Percentiles rank a stretch among this genome's conserved stretches.
Conservation (phyloP, 2,329 filamentous ascomycete species). For the Colletotrichum falcatum region DNA sequence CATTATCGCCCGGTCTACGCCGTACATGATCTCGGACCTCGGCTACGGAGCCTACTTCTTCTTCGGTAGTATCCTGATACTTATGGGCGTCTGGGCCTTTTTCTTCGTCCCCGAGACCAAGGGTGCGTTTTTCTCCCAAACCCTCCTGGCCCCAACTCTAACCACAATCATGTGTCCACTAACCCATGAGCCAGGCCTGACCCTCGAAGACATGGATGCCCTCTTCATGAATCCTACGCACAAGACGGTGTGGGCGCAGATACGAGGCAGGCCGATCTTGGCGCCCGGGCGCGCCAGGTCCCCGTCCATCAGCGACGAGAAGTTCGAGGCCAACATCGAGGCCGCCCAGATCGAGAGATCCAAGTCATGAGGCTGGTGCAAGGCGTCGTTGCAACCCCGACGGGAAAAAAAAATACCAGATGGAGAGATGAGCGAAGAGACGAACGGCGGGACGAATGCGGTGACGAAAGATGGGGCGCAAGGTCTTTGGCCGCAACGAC, state of each 20-base stretch:
- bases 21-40: constrained; percentile 56
- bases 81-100: constrained; percentile 59
- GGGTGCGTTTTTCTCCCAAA: constrained; percentile 44
- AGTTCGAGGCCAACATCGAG: constrained; percentile 37
- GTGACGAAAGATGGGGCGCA: no score
- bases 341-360: constrained; percentile 28
- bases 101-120: constrained; percentile 66
- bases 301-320: constrained; percentile 36
- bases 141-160: no score
- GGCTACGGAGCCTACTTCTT: constrained; percentile 66
- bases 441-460: no score
- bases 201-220: constrained; percentile 61
- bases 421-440: no score
- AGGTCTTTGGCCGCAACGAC: no score
- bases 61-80: constrained; percentile 60
- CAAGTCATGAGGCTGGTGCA: constrained; percentile 27
- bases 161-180: neutral
- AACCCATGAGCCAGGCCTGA: constrained; percentile 47
- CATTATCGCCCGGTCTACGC: constrained; percentile 54
- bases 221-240: constrained; percentile 48
- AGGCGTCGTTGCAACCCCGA: neutral
- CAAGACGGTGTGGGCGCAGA: constrained; percentile 49
- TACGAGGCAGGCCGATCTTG: constrained; percentile 36
- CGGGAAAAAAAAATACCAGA: no score
- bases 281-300: constrained; percentile 24